phyloP scores from a whole-genome alignment of 176 grass and related monocot species.

The Oryza meyeriana region DNA sequence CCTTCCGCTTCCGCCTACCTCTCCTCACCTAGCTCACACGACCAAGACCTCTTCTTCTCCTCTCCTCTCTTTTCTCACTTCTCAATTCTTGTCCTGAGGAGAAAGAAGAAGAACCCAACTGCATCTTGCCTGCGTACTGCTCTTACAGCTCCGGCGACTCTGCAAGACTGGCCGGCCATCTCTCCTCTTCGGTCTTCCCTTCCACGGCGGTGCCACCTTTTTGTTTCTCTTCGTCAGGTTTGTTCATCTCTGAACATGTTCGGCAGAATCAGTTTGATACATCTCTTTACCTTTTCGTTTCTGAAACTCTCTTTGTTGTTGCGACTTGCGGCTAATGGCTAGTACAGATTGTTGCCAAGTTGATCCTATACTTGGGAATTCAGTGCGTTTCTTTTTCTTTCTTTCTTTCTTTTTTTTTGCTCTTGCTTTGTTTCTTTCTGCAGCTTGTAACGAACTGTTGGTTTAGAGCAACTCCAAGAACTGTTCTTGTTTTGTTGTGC shows the following conservation, averaged over 20 bases:
- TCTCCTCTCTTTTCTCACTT: background rate
- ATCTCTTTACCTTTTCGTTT: background rate
- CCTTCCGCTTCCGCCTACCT: background rate
- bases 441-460: background rate
- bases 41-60: background rate
- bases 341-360: background rate
- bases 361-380: background rate
- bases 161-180: background rate
- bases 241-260: background rate
- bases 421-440: background rate
- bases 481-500: background rate
- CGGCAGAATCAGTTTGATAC: background rate
- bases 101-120: background rate
- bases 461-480: background rate
- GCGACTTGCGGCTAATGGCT: background rate
- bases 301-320: background rate
- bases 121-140: background rate
- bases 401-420: background rate
- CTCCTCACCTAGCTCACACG: background rate
- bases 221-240: background rate
- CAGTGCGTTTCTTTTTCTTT: background rate
- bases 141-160: background rate
- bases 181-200: background rate
- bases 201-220: background rate
- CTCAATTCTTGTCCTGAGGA: background rate